Conservation (phyloP, 2,329 filamentous ascomycete genomes). For the Sphaceloma murrayae region DNA sequence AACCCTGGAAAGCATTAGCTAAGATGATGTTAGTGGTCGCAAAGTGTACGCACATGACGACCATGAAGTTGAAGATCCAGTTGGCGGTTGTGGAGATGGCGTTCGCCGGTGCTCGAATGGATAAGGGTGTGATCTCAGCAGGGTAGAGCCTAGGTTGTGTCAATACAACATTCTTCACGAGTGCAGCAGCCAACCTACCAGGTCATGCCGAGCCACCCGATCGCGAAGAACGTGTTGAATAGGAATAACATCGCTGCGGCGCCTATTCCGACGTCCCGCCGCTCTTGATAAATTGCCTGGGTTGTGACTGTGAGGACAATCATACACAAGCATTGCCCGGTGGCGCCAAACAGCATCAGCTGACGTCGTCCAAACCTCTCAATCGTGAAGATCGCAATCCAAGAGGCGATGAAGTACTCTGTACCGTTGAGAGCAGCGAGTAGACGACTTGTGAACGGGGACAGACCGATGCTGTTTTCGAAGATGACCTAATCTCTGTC, state of each 20-base stretch:
- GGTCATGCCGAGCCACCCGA: conserved; percentile 30
- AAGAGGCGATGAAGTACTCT: conserved; percentile 25
- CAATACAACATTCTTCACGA: conserved; percentile 11
- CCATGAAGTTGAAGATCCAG: conserved; percentile 49
- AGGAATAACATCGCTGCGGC: conserved; percentile 31
- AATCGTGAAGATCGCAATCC: conserved; percentile 24
- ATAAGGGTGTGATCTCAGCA: conserved; percentile 28
- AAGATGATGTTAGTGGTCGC: no score
- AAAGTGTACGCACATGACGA: conserved; percentile 13
- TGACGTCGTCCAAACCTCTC: conserved; percentile 26
- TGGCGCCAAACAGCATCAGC: conserved; percentile 24
- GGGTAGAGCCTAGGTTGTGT: no score
- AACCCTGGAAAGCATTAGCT: conserved; percentile 20
- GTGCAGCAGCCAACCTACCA: no score
- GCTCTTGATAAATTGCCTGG: conserved; percentile 13
- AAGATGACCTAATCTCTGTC: conserved; percentile 21
- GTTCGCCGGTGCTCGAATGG: conserved; percentile 29
- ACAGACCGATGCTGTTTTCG: conserved; percentile 20
- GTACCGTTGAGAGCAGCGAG: conserved; percentile 24
- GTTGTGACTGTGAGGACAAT: conserved; percentile 17
- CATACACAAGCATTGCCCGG: conserved; percentile 24
- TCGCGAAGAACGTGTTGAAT: conserved; percentile 32
- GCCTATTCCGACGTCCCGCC: conserved; percentile 26
- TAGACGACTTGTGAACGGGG: conserved; percentile 20
- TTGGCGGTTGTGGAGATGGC: conserved; percentile 42